Percentiles rank a stretch among this genome's conserved stretches.
Conservation (phyloP, 306 rosid genomes). For the Ochetophila trinervis region DNA sequence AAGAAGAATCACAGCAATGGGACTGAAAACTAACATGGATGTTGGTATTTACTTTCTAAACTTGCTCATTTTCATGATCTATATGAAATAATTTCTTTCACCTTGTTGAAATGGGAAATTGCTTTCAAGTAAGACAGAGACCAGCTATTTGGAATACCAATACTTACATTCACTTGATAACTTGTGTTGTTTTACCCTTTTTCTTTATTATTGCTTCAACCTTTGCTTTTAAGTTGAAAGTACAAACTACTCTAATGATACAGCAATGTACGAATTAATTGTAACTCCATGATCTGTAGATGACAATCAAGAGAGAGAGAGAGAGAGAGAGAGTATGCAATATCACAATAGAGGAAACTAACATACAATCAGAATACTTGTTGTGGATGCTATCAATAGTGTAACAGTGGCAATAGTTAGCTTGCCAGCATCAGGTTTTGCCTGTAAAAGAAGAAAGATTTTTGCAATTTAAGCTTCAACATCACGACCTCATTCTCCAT, state of each 20-base stretch:
- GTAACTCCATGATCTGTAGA: background rate
- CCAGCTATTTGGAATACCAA: no score
- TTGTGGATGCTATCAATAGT: conserved; percentile 29
- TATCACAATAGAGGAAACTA: background rate
- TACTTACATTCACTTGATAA: no score
- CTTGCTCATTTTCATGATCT: no score
- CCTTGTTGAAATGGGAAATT: no score
- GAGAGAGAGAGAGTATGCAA: background rate
- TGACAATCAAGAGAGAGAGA: background rate
- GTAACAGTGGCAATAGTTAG: conserved; percentile 28
- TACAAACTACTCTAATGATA: no score
- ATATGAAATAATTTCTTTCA: no score
- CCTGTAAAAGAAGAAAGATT: conserved; percentile 14
- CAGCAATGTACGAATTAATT: background rate
- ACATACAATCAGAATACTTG: conserved; percentile 31
- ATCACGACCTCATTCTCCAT: background rate
- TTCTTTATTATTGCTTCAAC: no score
- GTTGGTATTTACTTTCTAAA: no score
- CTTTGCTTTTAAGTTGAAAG: no score
- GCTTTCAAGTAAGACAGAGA: no score
- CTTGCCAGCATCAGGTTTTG: conserved; percentile 33
- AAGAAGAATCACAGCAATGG: background rate
- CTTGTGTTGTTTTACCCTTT: no score
- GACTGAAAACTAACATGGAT: background rate
- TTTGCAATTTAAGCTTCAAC: background rate